A percentile compares a stretch with the other conserved stretches of the same genome.
These are phyloP conservation scores for Cudoniella acicularis DNA, from an alignment of 495 filamentous ascomycete species.

Conservation along the genomic window DNA sequence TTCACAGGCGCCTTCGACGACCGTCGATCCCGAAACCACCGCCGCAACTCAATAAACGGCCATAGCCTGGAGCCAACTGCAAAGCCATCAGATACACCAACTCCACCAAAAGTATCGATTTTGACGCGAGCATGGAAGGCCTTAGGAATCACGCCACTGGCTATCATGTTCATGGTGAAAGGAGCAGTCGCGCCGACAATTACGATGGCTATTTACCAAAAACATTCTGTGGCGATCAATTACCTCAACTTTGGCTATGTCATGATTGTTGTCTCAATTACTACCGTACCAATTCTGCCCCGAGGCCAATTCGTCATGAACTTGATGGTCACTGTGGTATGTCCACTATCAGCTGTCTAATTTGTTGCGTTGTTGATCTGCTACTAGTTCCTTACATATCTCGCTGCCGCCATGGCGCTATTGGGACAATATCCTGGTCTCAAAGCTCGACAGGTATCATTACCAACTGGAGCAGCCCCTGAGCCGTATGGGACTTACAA, in stretches of 20 bases:
- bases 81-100: too few relatives aligned
- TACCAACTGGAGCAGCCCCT: slow-evolving; percentile 20
- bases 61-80: too few relatives aligned
- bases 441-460: slow-evolving; percentile 62
- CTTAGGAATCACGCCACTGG: background rate
- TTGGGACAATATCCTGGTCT: slow-evolving; percentile 63
- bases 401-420: slow-evolving; percentile 33
- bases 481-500: slow-evolving; percentile 50
- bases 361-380: slow-evolving; percentile 32
- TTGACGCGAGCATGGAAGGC: too few relatives aligned
- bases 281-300: slow-evolving; percentile 63
- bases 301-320: slow-evolving; percentile 78
- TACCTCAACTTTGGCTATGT: slow-evolving; percentile 75
- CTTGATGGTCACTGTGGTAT: slow-evolving; percentile 59
- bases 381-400: slow-evolving; percentile 9
- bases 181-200: slow-evolving; percentile 57
- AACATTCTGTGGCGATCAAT: slow-evolving; percentile 46
- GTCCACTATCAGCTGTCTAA: slow-evolving; percentile 54
- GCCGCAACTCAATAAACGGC: too few relatives aligned
- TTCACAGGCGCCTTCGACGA: too few relatives aligned
- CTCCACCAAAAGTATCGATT: too few relatives aligned
- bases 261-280: slow-evolving; percentile 60
- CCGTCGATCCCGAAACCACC: too few relatives aligned
- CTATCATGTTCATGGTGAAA: background rate
- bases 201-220: slow-evolving; percentile 56